A percentile compares a stretch with the other conserved stretches of the same genome.
phyloP scores from a whole-genome alignment of 2,329 filamentous ascomycete species.

The Stagonosporopsis chrysanthemi region DNA sequence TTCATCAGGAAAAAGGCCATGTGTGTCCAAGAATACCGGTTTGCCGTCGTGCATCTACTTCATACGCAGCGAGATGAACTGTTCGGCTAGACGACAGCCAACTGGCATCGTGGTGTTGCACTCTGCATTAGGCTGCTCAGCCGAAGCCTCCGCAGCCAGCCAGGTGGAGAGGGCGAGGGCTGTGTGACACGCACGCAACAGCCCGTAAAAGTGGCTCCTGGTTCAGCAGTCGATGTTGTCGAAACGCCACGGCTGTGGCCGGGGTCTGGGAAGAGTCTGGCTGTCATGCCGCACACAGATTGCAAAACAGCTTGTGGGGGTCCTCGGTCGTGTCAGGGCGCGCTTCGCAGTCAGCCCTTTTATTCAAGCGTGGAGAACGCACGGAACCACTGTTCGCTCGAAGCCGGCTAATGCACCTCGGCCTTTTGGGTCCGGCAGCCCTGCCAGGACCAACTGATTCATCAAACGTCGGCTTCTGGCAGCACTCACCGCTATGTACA shows the following conservation, averaged over 20 bases:
- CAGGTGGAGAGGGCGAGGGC: slow-evolving; percentile 33
- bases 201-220: slow-evolving; percentile 25
- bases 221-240: slow-evolving; percentile 32
- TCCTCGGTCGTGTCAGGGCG: slow-evolving; percentile 30
- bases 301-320: slow-evolving; percentile 31
- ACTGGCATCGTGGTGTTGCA: slow-evolving; percentile 26
- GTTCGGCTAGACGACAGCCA: slow-evolving; percentile 35
- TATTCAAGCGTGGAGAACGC: slow-evolving; percentile 38
- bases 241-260: slow-evolving; percentile 37
- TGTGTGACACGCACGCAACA: slow-evolving; percentile 32
- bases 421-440: slow-evolving; percentile 41
- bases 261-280: slow-evolving; percentile 39
- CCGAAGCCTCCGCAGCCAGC: slow-evolving; percentile 33
- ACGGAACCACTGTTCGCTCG: slow-evolving; percentile 46
- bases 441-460: slow-evolving; percentile 39
- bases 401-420: slow-evolving; percentile 45
- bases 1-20: slow-evolving; percentile 31
- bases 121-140: slow-evolving; percentile 33
- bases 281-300: slow-evolving; percentile 40
- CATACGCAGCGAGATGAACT: slow-evolving; percentile 36
- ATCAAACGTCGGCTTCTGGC: slow-evolving; percentile 41
- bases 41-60: slow-evolving; percentile 26
- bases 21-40: slow-evolving; percentile 39
- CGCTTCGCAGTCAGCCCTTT: slow-evolving; percentile 31
- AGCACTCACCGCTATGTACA: slow-evolving; percentile 48